Percentiles rank a stretch among this genome's conserved stretches.
Evolutionary conservation across 768 basidiomycete genomes (phyloP).

Genomic region (Pisolithus sp.): DNA sequence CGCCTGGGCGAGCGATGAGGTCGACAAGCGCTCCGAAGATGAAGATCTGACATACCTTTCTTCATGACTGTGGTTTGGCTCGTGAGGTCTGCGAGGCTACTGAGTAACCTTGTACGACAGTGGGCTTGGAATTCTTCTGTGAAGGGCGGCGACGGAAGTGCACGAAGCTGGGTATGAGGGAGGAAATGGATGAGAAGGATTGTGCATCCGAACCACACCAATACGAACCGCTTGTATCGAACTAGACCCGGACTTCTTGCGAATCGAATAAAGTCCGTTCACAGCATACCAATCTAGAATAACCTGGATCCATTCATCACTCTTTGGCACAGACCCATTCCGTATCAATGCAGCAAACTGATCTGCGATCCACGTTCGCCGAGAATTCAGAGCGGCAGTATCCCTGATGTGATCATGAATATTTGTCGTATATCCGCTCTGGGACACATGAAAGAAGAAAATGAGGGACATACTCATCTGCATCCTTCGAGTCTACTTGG

Average conservation of each 20-base stretch:
- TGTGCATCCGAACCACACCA: not conserved
- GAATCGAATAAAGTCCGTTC: slow-evolving; percentile 73
- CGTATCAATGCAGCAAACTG: slow-evolving; percentile 75
- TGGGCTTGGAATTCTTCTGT: slow-evolving; percentile 63
- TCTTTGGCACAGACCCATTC: slow-evolving; percentile 73
- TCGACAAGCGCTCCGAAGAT: not conserved
- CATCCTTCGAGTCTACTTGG: slow-evolving; percentile 44
- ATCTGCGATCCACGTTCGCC: slow-evolving; percentile 79
- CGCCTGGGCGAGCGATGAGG: slow-evolving; percentile 22
- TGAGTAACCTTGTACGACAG: slow-evolving; percentile 66
- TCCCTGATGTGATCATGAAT: slow-evolving; percentile 26
- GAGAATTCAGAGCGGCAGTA: slow-evolving; percentile 44
- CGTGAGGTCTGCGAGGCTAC: slow-evolving; percentile 69
- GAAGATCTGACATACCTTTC: slow-evolving; percentile 35
- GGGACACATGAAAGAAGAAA: not conserved
- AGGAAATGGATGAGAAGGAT: slow-evolving; percentile 1
- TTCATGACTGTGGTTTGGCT: slow-evolving; percentile 46
- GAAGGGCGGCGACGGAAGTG: slow-evolving; percentile 58
- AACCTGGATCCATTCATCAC: slow-evolving; percentile 67
- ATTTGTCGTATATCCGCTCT: slow-evolving; percentile 6
- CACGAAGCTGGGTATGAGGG: slow-evolving; percentile 44
- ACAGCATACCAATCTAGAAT: slow-evolving; percentile 79
- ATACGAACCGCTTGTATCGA: slow-evolving; percentile 50
- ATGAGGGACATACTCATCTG: slow-evolving; percentile 34
- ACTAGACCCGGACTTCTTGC: slow-evolving; percentile 68